phyloP scores from a whole-genome alignment of 2,329 filamentous ascomycete genomes.

The Alternaria sp. region DNA sequence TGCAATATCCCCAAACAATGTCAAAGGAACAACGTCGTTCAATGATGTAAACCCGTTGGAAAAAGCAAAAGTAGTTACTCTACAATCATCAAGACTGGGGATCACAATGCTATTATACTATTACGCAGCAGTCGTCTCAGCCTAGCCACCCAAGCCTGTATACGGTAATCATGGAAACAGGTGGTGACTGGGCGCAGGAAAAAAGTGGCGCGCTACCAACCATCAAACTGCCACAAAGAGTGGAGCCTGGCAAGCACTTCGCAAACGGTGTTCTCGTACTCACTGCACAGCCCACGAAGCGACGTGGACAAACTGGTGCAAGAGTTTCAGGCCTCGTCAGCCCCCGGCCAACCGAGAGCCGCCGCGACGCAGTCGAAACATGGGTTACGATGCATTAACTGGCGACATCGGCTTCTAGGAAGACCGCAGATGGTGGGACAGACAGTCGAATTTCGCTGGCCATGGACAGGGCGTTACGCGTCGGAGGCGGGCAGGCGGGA shows the following conservation, averaged over 20 bases:
- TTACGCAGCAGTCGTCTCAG: slow-evolving; percentile 21
- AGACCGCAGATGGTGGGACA: slow-evolving; percentile 5
- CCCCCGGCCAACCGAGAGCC: slow-evolving; percentile 25
- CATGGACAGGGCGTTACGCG: slow-evolving; percentile 9
- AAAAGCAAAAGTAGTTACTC: slow-evolving; percentile 14
- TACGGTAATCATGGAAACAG: slow-evolving; percentile 25
- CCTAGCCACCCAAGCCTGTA: slow-evolving; percentile 17
- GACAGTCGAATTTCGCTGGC: neutral
- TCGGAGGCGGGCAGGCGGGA: slow-evolving; percentile 3
- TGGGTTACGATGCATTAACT: slow-evolving; percentile 14
- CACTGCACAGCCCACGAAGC: slow-evolving; percentile 31
- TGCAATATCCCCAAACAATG: slow-evolving; percentile 8
- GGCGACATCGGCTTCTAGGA: slow-evolving; percentile 3
- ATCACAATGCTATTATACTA: slow-evolving; percentile 21
- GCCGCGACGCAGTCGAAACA: slow-evolving; percentile 42
- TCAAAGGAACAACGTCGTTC: slow-evolving; percentile 4
- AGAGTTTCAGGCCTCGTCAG: slow-evolving; percentile 50
- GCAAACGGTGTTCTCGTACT: slow-evolving; percentile 5
- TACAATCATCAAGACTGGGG: slow-evolving; percentile 4
- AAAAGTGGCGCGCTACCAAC: slow-evolving; percentile 11
- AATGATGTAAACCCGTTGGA: neutral
- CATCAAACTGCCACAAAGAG: slow-evolving; percentile 4
- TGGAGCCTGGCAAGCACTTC: slow-evolving; percentile 10
- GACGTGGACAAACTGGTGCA: slow-evolving; percentile 18
- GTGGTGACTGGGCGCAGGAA: slow-evolving; percentile 16